Percentiles rank a stretch among this genome's conserved stretches.
These are phyloP conservation scores for Coriolopsis trogii DNA, from an alignment of 1,284 basidiomycete genomes.

Conservation along the genomic window DNA sequence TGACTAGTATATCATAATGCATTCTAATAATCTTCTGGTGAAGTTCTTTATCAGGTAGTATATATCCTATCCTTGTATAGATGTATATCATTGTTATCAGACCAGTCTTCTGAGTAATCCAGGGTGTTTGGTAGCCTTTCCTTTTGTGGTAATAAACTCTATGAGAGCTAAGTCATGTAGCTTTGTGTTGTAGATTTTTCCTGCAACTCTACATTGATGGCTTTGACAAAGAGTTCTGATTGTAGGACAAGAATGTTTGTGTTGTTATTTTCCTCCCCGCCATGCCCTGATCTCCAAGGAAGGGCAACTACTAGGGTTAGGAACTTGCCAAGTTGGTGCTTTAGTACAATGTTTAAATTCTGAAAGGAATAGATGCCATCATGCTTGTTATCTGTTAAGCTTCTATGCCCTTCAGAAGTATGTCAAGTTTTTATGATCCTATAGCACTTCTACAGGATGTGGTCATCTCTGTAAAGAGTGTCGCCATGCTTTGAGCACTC, in stretches of 20 bases:
- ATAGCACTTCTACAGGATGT: conserved; percentile 16
- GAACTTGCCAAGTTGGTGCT: not conserved
- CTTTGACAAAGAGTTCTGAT: not conserved
- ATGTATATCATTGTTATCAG: too few species aligned
- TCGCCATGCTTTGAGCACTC: conserved; percentile 36
- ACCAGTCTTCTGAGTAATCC: too few species aligned
- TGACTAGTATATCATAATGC: too few species aligned
- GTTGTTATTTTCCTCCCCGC: not conserved
- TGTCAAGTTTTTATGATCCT: conserved; percentile 47
- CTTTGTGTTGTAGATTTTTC: conserved; percentile 38
- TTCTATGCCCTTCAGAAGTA: conserved; percentile 41
- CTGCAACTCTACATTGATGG: not conserved
- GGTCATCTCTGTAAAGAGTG: conserved; percentile 29
- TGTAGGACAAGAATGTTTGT: not conserved
- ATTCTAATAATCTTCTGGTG: too few species aligned
- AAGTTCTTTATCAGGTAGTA: too few species aligned
- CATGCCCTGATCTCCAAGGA: not conserved
- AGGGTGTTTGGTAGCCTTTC: too few species aligned
- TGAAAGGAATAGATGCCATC: not conserved
- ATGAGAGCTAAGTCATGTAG: conserved; percentile 32
- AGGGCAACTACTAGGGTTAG: not conserved
- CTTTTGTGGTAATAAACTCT: too few species aligned
- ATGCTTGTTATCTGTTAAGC: conserved; percentile 29
- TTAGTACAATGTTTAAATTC: not conserved
- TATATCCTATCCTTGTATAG: too few species aligned